These are phyloP conservation scores for Penicillium capsulatum DNA, from an alignment of 2,329 filamentous ascomycete species.

Conservation along the genomic window DNA sequence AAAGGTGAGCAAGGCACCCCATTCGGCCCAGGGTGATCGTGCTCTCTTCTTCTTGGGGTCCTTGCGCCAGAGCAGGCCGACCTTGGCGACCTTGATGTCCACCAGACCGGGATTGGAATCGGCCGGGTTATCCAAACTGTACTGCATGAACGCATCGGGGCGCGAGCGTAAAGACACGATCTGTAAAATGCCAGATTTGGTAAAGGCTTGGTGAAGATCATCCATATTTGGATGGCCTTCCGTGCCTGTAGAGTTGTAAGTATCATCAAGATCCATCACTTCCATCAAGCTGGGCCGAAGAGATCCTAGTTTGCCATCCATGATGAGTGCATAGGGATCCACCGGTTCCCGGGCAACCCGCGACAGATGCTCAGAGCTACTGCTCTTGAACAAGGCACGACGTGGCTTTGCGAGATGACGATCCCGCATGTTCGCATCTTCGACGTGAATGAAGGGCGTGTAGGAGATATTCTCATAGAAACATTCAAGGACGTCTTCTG, in stretches of 20 bases:
- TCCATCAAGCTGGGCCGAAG: conserved; percentile 83
- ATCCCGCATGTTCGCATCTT: conserved; percentile 73
- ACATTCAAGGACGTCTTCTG: conserved; percentile 86
- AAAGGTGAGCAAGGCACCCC: conserved; percentile 94
- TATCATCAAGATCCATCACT: conserved; percentile 87
- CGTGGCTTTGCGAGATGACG: conserved; percentile 68
- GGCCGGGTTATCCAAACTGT: conserved; percentile 75
- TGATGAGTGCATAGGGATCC: conserved; percentile 89
- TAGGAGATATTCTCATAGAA: conserved; percentile 99
- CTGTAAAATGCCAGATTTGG: conserved; percentile 85
- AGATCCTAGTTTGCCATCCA: conserved; percentile 80
- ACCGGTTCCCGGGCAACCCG: conserved; percentile 75
- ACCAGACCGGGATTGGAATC: conserved; percentile 89
- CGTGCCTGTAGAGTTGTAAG: conserved; percentile 81
- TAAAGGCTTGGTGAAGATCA: conserved; percentile 81
- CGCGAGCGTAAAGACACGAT: conserved; percentile 91
- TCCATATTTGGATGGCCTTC: conserved; percentile 71
- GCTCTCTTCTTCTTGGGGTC: conserved; percentile 90
- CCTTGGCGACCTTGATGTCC: conserved; percentile 95
- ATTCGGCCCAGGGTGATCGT: conserved; percentile 96
- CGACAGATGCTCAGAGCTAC: conserved; percentile 60
- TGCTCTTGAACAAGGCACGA: conserved; percentile 65
- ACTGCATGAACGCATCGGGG: conserved; percentile 92
- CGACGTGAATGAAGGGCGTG: conserved; percentile 95
- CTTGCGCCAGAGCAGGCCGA: conserved; percentile 91